Evolutionary conservation across 495 filamentous ascomycete species (phyloP).

Genomic region (Aspergillus cristatus): DNA sequence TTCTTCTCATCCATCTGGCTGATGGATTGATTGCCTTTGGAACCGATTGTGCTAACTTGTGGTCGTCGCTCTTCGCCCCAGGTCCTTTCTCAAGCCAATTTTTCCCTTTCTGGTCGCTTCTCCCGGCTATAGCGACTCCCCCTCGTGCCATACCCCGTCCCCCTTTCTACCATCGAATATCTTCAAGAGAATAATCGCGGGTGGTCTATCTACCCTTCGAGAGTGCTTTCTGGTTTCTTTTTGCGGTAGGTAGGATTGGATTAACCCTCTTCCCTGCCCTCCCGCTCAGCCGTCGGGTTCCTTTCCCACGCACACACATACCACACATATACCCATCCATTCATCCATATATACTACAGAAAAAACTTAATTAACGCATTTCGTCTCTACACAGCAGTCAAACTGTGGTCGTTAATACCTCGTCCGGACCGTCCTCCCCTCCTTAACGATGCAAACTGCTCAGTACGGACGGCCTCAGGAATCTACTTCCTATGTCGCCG

Average conservation of each 20-base stretch:
- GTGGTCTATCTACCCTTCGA: slow-evolving; percentile 28
- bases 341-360: slow-evolving; percentile 6
- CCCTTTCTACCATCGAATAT: slow-evolving; percentile 17
- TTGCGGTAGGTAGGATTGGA: slow-evolving; percentile 39
- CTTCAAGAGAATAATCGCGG: slow-evolving; percentile 24
- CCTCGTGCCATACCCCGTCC: slow-evolving; percentile 24
- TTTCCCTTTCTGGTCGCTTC: slow-evolving; percentile 27
- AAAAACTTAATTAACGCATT: slow-evolving; percentile 31
- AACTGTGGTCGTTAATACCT: slow-evolving; percentile 7
- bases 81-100: slow-evolving; percentile 18
- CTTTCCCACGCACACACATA: slow-evolving; percentile 20
- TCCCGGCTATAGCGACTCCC: slow-evolving; percentile 35
- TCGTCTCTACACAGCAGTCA: slow-evolving; percentile 30
- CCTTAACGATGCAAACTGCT: slow-evolving; percentile 30
- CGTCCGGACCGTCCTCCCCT: slow-evolving; percentile 7
- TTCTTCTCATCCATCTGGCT: too few species aligned
- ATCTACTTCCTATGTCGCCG: slow-evolving; percentile 20
- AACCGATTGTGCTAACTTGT: slow-evolving; percentile 23
- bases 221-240: slow-evolving; percentile 17
- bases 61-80: slow-evolving; percentile 10
- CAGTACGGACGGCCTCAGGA: slow-evolving; percentile 33
- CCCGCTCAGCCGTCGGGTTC: slow-evolving; percentile 12
- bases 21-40: slow-evolving; percentile 8
- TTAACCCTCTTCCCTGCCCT: slow-evolving; percentile 21
- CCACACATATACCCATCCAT: slow-evolving; percentile 1